These are phyloP conservation scores for Beverwykella pulmonaria DNA, from an alignment of 495 filamentous ascomycete genomes.

Conservation along the genomic window DNA sequence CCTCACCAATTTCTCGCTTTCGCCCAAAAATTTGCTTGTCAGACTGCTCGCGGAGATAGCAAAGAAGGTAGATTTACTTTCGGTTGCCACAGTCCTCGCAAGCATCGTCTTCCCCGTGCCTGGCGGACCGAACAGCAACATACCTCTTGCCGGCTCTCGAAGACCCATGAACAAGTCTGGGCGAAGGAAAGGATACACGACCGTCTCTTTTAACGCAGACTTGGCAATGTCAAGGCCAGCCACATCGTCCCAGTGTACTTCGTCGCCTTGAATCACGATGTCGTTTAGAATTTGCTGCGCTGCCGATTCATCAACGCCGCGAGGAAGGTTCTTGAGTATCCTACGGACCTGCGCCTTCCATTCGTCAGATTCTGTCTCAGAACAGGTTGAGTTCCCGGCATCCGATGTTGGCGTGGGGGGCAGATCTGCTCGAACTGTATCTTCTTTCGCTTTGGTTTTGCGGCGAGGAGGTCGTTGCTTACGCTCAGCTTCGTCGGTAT, in stretches of 20 bases:
- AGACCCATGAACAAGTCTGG: constrained; percentile 96
- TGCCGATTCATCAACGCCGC: constrained; percentile 76
- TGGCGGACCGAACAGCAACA: constrained; percentile 95
- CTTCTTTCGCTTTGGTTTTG: constrained; percentile 13
- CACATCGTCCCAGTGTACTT: constrained; percentile 94
- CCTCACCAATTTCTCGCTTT: constrained; percentile 94
- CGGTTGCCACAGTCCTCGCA: constrained; percentile 90
- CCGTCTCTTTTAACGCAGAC: constrained; percentile 88
- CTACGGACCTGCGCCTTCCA: constrained; percentile 58
- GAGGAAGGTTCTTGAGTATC: constrained; percentile 74
- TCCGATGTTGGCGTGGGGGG: constrained; percentile 40
- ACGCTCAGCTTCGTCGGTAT: constrained; percentile 34
- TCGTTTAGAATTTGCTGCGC: constrained; percentile 94
- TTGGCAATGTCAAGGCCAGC: constrained; percentile 91
- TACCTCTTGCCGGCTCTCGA: constrained; percentile 89
- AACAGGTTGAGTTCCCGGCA: constrained; percentile 40
- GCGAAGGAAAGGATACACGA: constrained; percentile 95
- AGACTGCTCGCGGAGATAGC: constrained; percentile 92
- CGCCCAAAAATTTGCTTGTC: constrained; percentile 94
- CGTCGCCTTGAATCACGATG: constrained; percentile 91
- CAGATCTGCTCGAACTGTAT: constrained; percentile 25
- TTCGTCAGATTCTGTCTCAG: constrained; percentile 34
- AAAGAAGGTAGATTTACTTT: constrained; percentile 95
- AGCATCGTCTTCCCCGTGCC: constrained; percentile 99
- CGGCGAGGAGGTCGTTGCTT: constrained; percentile 37